Evolutionary conservation across 169 alveolate genomes (phyloP).

Genomic region (Theileria orientalis): DNA sequence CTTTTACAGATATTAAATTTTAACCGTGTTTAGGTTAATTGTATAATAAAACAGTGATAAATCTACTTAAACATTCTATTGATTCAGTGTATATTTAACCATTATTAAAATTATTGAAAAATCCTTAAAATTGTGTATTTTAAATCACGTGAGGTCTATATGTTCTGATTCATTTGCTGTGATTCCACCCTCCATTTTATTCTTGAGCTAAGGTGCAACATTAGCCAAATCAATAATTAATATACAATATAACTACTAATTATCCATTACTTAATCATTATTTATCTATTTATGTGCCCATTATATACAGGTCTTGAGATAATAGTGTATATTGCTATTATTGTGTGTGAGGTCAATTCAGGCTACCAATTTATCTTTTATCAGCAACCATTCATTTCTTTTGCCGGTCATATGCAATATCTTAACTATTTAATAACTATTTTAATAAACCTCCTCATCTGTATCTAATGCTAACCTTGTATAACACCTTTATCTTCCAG

Average conservation of each 20-base stretch:
- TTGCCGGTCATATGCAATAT: not conserved
- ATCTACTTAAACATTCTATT: too few species aligned
- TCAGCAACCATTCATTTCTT: constrained; percentile 9
- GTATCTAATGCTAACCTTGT: constrained; percentile 28
- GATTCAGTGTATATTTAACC: too few species aligned
- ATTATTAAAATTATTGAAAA: not conserved
- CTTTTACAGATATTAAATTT: too few species aligned
- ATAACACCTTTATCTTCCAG: constrained; percentile 58
- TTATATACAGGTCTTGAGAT: too few species aligned
- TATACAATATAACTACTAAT: too few species aligned
- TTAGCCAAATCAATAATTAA: too few species aligned
- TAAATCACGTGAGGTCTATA: constrained; percentile 41
- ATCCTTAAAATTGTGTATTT: not conserved
- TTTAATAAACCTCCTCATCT: not conserved
- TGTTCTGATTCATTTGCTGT: constrained; percentile 29
- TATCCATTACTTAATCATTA: too few species aligned
- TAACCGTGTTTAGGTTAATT: too few species aligned
- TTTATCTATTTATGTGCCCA: too few species aligned
- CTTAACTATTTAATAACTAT: not conserved
- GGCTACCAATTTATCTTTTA: too few species aligned
- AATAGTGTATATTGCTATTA: too few species aligned
- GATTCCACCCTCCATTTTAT: constrained; percentile 41
- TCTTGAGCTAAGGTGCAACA: constrained; percentile 17
- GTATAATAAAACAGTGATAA: not conserved
- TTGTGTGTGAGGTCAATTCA: too few species aligned